Evolutionary conservation across 169 alveolate genomes (phyloP).

Genomic region (Plasmodium ovale): DNA sequence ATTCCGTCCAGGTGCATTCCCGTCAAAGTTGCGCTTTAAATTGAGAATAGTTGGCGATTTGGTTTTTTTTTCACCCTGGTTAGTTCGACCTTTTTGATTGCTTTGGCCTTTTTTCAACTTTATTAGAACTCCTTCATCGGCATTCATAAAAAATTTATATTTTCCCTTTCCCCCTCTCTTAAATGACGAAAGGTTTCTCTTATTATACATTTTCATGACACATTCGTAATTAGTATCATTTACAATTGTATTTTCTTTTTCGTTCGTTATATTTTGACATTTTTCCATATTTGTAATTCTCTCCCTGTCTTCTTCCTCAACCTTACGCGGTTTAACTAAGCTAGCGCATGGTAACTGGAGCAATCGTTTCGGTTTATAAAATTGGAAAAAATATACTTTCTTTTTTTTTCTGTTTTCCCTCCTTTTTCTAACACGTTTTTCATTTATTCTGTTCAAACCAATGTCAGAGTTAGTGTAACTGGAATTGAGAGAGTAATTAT

Average conservation of each 20-base stretch:
- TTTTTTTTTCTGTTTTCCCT: neutral
- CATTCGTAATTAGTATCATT: neutral
- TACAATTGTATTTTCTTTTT: constrained; percentile 4
- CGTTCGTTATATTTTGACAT: neutral
- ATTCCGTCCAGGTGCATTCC: neutral
- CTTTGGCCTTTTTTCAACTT: neutral
- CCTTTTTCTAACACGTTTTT: neutral
- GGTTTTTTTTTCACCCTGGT: neutral
- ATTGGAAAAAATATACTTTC: neutral
- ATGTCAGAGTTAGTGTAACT: constrained; percentile 8
- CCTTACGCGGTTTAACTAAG: neutral
- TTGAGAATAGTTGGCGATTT: neutral
- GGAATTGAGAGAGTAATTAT: constrained; percentile 43
- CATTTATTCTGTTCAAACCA: neutral
- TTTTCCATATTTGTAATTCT: neutral
- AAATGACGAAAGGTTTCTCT: neutral
- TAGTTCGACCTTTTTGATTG: neutral
- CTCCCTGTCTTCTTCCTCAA: neutral
- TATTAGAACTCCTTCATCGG: neutral
- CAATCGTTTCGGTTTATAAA: constrained; percentile 16
- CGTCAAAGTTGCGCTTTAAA: too few relatives aligned
- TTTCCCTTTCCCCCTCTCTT: neutral
- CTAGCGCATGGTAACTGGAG: neutral
- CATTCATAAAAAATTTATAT: neutral
- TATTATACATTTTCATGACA: constrained; percentile 4